Base-by-base conservation (phyloP, 192 early-diverging fungal species). In the Jimgerdemannia lactiflua region DNA sequence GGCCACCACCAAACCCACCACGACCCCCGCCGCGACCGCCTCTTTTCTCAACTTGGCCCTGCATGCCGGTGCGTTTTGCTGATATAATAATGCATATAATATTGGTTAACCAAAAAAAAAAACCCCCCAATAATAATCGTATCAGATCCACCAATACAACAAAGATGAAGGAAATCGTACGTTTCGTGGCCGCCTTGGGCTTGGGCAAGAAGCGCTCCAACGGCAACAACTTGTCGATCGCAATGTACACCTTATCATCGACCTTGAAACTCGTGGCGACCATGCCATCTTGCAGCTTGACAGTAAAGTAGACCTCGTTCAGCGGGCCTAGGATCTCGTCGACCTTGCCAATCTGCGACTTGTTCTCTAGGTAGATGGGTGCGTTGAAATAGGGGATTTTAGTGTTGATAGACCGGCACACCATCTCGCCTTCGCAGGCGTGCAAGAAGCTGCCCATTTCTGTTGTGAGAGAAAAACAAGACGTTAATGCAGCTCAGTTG, bases 371-470 rank as follows among this genome's bases (percentile, higher is more conserved):
- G 87, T 91, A 99, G 73, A 99, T 97, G 65, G 98, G 97, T 3
- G 98, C 98, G 80, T 98, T 99, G 89, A 99, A 99, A 86, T 97
- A 99, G 39, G 98, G 98, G 77, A 99, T 93, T 83, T 99, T 94
- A 67, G 85, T 74, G 85, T 94, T 96, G 72, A 91, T 92, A 41
- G 93, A 95, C 75, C 88, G 89, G 86, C 95, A 98, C 42, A 99
- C 97, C 89, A 98, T 96, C 85, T 99, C 95, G 70, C 95, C 96
- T 81, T 99, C 96, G 80, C 98, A 99, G 49, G 92, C 88, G 82
- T 99, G 97, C 85, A 95, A 84, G 80, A 95, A 98, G 49, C 87
- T 75, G 64, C 98, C 98, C 86, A 98, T 92, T 72, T 91, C 94
- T 94, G 72, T 29, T 29, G 29, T 29, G 29, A 29, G 29, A 29